These are phyloP conservation scores for Entomortierella beljakovae DNA, from an alignment of 192 early-diverging fungal genomes.

Conservation along the genomic window DNA sequence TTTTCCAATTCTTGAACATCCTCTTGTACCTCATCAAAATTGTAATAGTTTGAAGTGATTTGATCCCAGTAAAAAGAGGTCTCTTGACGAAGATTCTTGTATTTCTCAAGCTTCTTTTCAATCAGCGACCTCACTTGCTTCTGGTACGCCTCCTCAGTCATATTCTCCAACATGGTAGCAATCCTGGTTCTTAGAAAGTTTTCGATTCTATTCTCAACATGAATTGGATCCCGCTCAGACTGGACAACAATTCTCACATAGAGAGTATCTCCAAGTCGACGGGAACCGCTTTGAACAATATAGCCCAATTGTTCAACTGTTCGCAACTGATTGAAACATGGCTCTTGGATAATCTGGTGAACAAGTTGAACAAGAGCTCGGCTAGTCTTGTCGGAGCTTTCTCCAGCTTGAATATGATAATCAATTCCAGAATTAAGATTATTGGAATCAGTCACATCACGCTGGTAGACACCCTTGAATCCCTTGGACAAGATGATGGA, in stretches of 20 bases:
- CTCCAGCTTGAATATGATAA: constrained; percentile 77
- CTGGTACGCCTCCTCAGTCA: constrained; percentile 74
- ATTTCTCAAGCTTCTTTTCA: constrained; percentile 73
- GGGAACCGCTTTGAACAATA: constrained; percentile 65
- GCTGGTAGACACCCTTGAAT: constrained; percentile 46
- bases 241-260: constrained; percentile 84
- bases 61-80: constrained; percentile 72
- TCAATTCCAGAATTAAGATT: constrained; percentile 91
- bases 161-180: constrained; percentile 53
- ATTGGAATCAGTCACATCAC: constrained; percentile 67
- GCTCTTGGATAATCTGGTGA: constrained; percentile 83
- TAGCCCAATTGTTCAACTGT: constrained; percentile 88
- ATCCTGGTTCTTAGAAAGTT: constrained; percentile 67
- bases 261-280: constrained; percentile 66
- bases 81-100: constrained; percentile 83
- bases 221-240: constrained; percentile 81
- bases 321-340: constrained; percentile 89
- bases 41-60: constrained; percentile 76
- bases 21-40: constrained; percentile 69
- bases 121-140: constrained; percentile 75
- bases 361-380: constrained; percentile 68
- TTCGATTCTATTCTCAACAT: constrained; percentile 80
- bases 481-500: constrained; percentile 52
- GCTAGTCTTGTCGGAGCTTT: constrained; percentile 48
- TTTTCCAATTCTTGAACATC: constrained; percentile 12